phyloP scores from a whole-genome alignment of 148 eudicot genomes.

The Chenopodium berlandieri region DNA sequence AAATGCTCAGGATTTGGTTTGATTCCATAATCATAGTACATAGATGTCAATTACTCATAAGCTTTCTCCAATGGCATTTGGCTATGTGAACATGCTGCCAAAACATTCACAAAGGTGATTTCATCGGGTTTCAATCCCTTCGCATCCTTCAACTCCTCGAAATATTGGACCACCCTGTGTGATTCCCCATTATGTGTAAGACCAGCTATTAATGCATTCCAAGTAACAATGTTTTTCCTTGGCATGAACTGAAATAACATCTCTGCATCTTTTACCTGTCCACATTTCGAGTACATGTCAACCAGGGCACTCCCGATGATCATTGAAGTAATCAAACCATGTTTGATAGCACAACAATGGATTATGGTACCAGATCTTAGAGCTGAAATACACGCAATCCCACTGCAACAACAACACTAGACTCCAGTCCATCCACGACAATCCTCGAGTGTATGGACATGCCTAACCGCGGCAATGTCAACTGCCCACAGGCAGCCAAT shows the following conservation, averaged over 20 bases:
- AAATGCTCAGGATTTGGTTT: constrained; percentile 62
- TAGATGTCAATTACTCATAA: constrained; percentile 44
- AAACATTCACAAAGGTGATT: constrained; percentile 64
- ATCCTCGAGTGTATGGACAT: constrained; percentile 61
- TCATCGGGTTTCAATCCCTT: constrained; percentile 53
- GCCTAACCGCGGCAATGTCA: constrained; percentile 49
- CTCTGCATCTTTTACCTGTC: constrained; percentile 52
- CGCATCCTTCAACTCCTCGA: constrained; percentile 45
- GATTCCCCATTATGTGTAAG: constrained; percentile 72
- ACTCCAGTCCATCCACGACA: constrained; percentile 46
- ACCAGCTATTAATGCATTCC: constrained; percentile 80
- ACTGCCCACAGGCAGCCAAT: constrained; percentile 63
- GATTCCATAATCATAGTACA: constrained; percentile 50
- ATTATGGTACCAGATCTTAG: constrained; percentile 53
- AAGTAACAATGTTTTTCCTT: constrained; percentile 63
- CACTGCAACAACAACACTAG: constrained; percentile 48
- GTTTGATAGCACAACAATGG: constrained; percentile 55
- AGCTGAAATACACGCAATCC: constrained; percentile 57
- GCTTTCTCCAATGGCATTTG: constrained; percentile 49
- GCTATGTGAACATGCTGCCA: constrained; percentile 74
- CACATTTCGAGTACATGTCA: constrained; percentile 84
- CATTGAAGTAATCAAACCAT: constrained; percentile 43
- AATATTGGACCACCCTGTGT: constrained; percentile 47
- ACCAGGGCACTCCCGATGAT: constrained; percentile 75
- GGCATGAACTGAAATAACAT: constrained; percentile 45